Evolutionary conservation across 352 stramenopile genomes (phyloP), one percentile per base, ranked within the genome.

Genomic region (Discostella stelligera): DNA sequence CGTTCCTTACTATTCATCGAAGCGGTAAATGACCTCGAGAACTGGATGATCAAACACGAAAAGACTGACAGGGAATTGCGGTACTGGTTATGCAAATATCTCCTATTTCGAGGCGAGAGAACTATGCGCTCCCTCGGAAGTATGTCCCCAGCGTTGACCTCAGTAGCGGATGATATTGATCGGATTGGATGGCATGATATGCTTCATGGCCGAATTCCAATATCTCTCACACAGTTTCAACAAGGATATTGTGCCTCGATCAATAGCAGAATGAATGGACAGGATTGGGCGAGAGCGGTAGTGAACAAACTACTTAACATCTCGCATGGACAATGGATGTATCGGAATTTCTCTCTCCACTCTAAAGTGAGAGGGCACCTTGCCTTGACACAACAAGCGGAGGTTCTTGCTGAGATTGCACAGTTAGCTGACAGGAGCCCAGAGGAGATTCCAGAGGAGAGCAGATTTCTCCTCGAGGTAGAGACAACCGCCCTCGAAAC

Each of bases 181-280:
- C 7, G 27, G 11, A 79, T 79, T 52, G 62, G 50, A 7, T 74
- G 71, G 71, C 27, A 2, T 18, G 27, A 79, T n/a, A 73, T 78
- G 23, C 58, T 66, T 32, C 44, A 78, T 2, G 70, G 70, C 16
- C 73, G 60, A 21, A 23, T 71, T 11, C 60, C 54, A 1, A n/a
- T 49, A 0, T 20, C 50, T 16, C 21, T 60, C 6, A 10, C 11
- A 8, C 2, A 10, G 5, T 14, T 74, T 1, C 55, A 74, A 48
- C 3, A 23, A 14, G 6, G 44, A 11, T 39, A 58, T 32, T 67
- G 54, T 20, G 30, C 30, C 7, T 25, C 37, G 13, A 14, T 55
- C 0, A 23, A 52, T 0, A 65, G 52, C 5, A 32, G 21, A 25
- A 56, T 74, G 32, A 74, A 25, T 2, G 64, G 64, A 18, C 8